Conservation (phyloP, 1,284 basidiomycete species). For the Veloporphyrellus conicus region DNA sequence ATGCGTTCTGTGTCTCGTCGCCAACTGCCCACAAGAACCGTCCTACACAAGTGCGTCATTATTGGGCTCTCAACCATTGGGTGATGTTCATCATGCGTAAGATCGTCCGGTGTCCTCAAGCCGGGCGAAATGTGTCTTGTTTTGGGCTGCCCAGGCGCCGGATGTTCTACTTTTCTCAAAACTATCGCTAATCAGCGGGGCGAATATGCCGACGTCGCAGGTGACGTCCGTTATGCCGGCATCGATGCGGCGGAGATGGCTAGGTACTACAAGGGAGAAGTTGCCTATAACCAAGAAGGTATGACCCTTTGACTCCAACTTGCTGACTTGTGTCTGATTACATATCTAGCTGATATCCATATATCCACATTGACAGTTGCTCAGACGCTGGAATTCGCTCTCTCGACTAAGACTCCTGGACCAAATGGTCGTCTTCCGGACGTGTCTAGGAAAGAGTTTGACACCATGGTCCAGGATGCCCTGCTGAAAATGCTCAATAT, state of each 20-base stretch:
- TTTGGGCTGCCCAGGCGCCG: conserved; percentile 79
- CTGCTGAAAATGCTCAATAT: conserved; percentile 80
- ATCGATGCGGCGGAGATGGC: conserved; percentile 64
- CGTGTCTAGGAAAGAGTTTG: conserved; percentile 57
- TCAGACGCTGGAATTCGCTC: conserved; percentile 65
- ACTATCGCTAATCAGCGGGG: conserved; percentile 67
- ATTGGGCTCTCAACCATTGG: neutral
- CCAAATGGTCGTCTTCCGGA: conserved; percentile 68
- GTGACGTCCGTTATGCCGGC: conserved; percentile 73
- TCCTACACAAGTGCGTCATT: conserved; percentile 59
- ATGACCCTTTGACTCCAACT: neutral
- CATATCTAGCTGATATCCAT: conserved; percentile 59
- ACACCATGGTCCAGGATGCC: conserved; percentile 53
- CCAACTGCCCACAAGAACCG: conserved; percentile 51
- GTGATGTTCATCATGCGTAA: conserved; percentile 33
- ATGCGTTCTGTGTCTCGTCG: conserved; percentile 55
- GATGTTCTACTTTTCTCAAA: conserved; percentile 79
- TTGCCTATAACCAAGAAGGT: conserved; percentile 81
- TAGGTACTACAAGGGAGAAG: conserved; percentile 74
- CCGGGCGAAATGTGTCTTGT: conserved; percentile 47
- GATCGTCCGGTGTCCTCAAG: conserved; percentile 68
- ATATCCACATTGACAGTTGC: conserved; percentile 74
- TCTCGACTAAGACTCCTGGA: conserved; percentile 66
- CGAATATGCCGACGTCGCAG: conserved; percentile 56
- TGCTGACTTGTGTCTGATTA: conserved; percentile 1